Conservation (phyloP, 257 asterid genomes). For the Fraxinus americana region DNA sequence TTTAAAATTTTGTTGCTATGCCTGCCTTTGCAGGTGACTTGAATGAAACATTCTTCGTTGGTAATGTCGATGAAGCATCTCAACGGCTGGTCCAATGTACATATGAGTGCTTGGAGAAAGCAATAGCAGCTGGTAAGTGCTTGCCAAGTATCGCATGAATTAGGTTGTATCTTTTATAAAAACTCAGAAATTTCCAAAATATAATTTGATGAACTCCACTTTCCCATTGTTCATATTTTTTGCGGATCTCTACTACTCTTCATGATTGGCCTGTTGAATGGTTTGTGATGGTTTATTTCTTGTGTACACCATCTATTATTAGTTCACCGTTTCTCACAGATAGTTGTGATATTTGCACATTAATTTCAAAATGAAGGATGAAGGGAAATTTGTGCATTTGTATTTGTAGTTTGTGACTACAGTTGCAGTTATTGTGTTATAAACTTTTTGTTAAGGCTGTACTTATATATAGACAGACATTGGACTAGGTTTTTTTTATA, state of each 20-base stretch:
- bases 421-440: not conserved
- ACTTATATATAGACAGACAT: not conserved
- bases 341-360: not conserved
- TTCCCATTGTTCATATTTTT: not conserved
- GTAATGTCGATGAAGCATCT: constrained; percentile 91
- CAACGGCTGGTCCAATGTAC: constrained; percentile 81
- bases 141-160: constrained; percentile 11
- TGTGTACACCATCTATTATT: not conserved
- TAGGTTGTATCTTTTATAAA: not conserved
- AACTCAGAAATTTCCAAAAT: not conserved
- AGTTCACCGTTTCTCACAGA: not conserved
- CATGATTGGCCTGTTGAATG: constrained; percentile 8
- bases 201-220: not conserved
- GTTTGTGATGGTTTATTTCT: not conserved
- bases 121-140: constrained; percentile 78
- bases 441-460: not conserved
- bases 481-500: not conserved
- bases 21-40: constrained; percentile 73
- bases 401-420: not conserved
- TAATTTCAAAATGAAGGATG: not conserved
- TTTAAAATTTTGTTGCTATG: not conserved
- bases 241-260: not conserved
- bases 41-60: constrained; percentile 93
- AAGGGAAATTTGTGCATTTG: not conserved
- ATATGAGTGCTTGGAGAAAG: constrained; percentile 93